Percentiles rank a stretch among this genome's conserved stretches.
Evolutionary conservation across 108 stramenopile species (phyloP).

Genomic region (Cyclostephanos tholiformis): DNA sequence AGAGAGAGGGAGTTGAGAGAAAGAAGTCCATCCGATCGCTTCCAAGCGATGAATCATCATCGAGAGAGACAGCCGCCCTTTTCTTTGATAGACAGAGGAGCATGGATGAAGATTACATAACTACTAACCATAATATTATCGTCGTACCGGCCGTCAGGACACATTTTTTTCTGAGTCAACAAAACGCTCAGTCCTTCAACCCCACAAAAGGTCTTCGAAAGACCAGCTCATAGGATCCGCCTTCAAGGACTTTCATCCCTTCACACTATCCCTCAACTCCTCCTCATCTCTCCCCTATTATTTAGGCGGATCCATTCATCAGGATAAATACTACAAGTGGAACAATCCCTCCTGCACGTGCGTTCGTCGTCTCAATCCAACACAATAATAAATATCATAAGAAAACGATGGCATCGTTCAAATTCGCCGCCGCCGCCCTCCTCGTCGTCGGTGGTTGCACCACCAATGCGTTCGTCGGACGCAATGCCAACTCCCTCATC

Average conservation of each 20-base stretch:
- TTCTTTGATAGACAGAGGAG: too few relatives aligned
- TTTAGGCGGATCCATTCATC: not conserved
- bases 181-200: conserved; percentile 7
- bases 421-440: conserved; percentile 74
- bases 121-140: too few relatives aligned
- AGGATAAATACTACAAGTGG: not conserved
- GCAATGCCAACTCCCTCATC: conserved; percentile 6
- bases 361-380: not conserved
- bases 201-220: not conserved
- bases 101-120: too few relatives aligned
- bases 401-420: conserved; percentile 70
- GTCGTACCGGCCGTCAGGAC: too few relatives aligned
- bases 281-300: not conserved
- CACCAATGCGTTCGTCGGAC: conserved; percentile 22
- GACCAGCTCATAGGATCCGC: conserved; percentile 22
- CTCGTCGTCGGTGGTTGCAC: conserved; percentile 63
- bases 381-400: not conserved
- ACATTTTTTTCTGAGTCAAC: conserved; percentile 10
- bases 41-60: too few relatives aligned
- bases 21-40: too few relatives aligned
- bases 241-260: conserved; percentile 9
- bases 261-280: not conserved
- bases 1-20: too few relatives aligned
- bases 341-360: not conserved
- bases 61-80: too few relatives aligned